Percentiles rank a stretch among this genome's conserved stretches.
These are phyloP conservation scores for Polygonum aviculare DNA, from an alignment of 148 eudicot genomes.

Conservation along the genomic window DNA sequence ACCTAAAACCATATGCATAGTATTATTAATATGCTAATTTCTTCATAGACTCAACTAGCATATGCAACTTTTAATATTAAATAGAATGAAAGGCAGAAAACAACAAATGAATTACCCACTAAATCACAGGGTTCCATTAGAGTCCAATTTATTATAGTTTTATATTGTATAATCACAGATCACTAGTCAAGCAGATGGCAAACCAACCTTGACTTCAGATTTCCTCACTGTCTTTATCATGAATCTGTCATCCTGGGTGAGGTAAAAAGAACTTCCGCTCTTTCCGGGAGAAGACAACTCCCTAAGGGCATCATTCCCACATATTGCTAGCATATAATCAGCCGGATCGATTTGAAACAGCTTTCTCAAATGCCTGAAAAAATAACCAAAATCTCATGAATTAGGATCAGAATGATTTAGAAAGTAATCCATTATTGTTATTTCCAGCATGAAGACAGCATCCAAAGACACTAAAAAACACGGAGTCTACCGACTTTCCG, in stretches of 20 bases:
- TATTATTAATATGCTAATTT: conserved; percentile 9
- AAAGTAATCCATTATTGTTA: not conserved
- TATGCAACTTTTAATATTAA: conserved; percentile 15
- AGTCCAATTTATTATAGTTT: not conserved
- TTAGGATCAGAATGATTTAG: not conserved
- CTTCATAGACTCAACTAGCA: conserved; percentile 1
- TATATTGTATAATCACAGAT: not conserved
- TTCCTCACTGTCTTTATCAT: conserved; percentile 97
- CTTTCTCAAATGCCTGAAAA: conserved; percentile 67
- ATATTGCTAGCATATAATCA: conserved; percentile 89
- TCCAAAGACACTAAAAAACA: not conserved
- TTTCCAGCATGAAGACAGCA: not conserved
- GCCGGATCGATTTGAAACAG: conserved; percentile 92
- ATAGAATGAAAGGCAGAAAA: not conserved
- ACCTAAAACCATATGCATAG: conserved; percentile 40
- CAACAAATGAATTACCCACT: conserved; percentile 9
- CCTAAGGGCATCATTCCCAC: conserved; percentile 86
- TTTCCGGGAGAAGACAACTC: conserved; percentile 96
- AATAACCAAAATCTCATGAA: not conserved
- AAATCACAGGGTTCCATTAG: conserved; percentile 1
- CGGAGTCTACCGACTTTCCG: not conserved
- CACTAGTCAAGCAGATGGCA: conserved; percentile 7
- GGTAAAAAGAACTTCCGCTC: conserved; percentile 92
- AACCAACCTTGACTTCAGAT: conserved; percentile 97
- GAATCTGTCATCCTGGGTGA: conserved; percentile 89